Percentiles rank a stretch among this genome's conserved stretches.
Evolutionary conservation across 441 rosid genomes (phyloP).

Genomic region (Adansonia gregorii): DNA sequence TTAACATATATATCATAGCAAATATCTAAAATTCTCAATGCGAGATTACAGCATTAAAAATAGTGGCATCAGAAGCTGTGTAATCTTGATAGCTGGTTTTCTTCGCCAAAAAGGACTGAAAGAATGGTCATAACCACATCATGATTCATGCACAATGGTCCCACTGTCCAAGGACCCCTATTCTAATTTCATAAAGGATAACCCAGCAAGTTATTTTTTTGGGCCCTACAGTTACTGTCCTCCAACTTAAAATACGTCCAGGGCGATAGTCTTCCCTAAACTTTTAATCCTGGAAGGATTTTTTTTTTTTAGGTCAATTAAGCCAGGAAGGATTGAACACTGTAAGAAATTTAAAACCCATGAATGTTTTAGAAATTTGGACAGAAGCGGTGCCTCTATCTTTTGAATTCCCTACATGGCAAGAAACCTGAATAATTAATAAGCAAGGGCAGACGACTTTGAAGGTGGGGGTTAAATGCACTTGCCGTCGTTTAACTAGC

Average conservation of each 20-base stretch:
- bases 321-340: neutral
- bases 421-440: constrained; percentile 5
- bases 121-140: constrained; percentile 17
- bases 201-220: constrained; percentile 20
- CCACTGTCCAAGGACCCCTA: constrained; percentile 5
- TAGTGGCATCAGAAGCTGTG: neutral
- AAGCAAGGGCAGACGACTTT: neutral
- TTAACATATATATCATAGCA: too few relatives aligned
- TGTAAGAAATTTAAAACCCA: neutral
- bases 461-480: neutral
- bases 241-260: neutral
- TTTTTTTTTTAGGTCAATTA: neutral
- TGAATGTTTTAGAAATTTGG: neutral
- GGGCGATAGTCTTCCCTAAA: neutral
- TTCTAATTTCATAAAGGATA: constrained; percentile 21
- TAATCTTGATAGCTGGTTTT: constrained; percentile 13
- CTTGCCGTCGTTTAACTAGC: constrained; percentile 1
- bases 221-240: constrained; percentile 21
- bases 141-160: neutral
- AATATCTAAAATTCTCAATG: too few relatives aligned
- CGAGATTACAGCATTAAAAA: neutral
- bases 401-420: constrained; percentile 1
- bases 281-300: too few relatives aligned
- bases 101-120: neutral
- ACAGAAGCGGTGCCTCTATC: neutral